Evolutionary conservation across 768 basidiomycete genomes (phyloP), one percentile per base, ranked within the genome.

Genomic region (Calocera cornea): DNA sequence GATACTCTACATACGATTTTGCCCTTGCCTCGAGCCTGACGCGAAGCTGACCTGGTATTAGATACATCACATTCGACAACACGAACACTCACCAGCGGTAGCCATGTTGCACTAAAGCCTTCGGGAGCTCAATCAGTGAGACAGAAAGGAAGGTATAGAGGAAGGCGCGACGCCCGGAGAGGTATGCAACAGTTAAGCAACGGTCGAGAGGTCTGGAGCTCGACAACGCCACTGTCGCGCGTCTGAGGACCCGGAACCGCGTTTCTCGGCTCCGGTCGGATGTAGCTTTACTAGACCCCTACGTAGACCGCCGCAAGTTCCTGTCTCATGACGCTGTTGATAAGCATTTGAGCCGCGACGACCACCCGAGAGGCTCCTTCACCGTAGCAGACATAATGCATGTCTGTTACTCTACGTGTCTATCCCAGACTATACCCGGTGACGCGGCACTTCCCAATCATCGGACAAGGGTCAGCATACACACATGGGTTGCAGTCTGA

Each of bases 211-310:
- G 54, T 60, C 54, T 7, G 19, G 44, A 60, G 22, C 14, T 29
- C 14, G 11, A 60, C 54, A 60, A 60, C 54, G 54, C 54, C 54
- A 60, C 54, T 60, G 54, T 27, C 54, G 31, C 54, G 54, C 54
- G 54, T 60, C 27, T 60, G 27, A 27, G 27, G 31, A 16, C 54
- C 54, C 31, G 54, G 31, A 60, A 33, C 27, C 54, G 27, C 54
- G 24, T 33, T 60, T 22, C 31, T 60, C 54, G 54, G 54, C 31
- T 60, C 54, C 54, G 54, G 54, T 22, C 54, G 36, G 36, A 38
- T 5, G 36, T 38, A 14, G 7, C 36, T 38, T 38, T 5, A n/a
- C n/a, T n/a, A 38, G 36, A 38, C 36, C 36, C 36, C 36, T 38
- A 38, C n/a, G n/a, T n/a, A n/a, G n/a, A n/a, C n/a, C n/a, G n/a